Base-by-base conservation (phyloP, 495 filamentous ascomycete genomes). In the Hypoxylon rickii region DNA sequence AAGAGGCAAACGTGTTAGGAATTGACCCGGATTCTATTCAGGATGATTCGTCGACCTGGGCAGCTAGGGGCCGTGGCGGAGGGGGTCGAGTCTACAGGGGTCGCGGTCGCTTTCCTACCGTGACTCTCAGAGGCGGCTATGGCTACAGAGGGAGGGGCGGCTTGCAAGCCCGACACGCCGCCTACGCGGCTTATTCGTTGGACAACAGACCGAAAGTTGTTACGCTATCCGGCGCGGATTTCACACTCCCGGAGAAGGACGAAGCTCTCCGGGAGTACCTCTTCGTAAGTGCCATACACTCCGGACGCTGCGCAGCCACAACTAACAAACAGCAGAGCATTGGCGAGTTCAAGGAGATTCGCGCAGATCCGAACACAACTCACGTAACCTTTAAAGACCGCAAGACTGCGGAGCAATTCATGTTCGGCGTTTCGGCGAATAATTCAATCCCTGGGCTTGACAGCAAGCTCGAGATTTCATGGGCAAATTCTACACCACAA, bases 171-270 rank as follows among this genome's bases (percentile, higher is more conserved):
- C 58, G 60, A 40, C 76, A 79, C 12, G 78, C 76, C 10, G 73
- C 75, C 0, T 77, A 82, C 46, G 87, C 86, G 5, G 83, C 88
- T 7, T 86, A 89, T 60, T 89, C 88, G 26, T 76, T 98, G 19
- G 94, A 98, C 64, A 96, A 96, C 63, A 80, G 94, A 19, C 88
- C 94, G 1, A 90, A 86, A 72, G 85, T 79, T 46, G 80, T 98
- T 10, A 79, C 82, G 3, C 76, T 98, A 17, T 78, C 83, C 16
- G 89, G 88, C 7, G 79, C 88, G 15, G 84, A 89, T 49, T 80
- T 87, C 40, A 81, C 84, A 22, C 69, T 70, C 44, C 72, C 80
- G 1, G 84, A 85, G 51, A 86, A 83, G 69, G 92, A 97, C 55
- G 94, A 97, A 66, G 85, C 84, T 2, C 77, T 98, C 55, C 76